Conservation (phyloP, 495 filamentous ascomycete genomes). For the Penicillium alfredii region DNA sequence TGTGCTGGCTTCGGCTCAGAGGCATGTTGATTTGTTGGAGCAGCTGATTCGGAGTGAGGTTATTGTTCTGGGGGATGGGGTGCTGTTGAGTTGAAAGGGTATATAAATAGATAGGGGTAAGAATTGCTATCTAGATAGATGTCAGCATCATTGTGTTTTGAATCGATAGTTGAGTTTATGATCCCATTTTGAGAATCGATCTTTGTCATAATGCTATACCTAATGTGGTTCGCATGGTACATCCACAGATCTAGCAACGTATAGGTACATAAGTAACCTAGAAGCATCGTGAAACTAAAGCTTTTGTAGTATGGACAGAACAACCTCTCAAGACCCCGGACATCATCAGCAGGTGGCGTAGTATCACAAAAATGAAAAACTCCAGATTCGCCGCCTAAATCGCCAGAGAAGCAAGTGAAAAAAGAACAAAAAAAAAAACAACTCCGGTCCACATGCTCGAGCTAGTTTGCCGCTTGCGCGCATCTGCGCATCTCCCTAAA, state of each 20-base stretch:
- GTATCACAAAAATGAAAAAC: slow-evolving; percentile 17
- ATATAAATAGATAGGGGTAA: no score
- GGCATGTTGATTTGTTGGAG: neutral
- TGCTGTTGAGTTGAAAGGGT: no score
- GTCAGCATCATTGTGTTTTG: no score
- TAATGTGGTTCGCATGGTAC: no score
- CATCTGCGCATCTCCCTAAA: slow-evolving; percentile 11
- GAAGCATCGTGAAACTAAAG: no score
- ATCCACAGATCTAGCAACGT: no score
- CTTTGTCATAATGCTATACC: no score
- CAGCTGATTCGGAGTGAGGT: neutral
- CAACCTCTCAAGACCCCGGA: slow-evolving; percentile 4
- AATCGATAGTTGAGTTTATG: no score
- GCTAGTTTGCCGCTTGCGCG: no score
- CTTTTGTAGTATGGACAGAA: slow-evolving; percentile 15
- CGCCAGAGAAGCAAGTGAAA: slow-evolving; percentile 13
- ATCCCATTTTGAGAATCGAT: no score
- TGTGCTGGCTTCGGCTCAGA: neutral
- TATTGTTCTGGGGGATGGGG: neutral
- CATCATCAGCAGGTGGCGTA: slow-evolving; percentile 7
- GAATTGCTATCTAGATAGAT: no score
- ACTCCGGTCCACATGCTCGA: slow-evolving; percentile 23
- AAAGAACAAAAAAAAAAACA: slow-evolving; percentile 12
- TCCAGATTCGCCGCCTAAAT: slow-evolving; percentile 22
- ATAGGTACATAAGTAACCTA: no score